Percentiles rank a stretch among this genome's conserved stretches.
Conservation (phyloP, 371 early-diverging fungal species). For the Encephalitozoon intestinalis region DNA sequence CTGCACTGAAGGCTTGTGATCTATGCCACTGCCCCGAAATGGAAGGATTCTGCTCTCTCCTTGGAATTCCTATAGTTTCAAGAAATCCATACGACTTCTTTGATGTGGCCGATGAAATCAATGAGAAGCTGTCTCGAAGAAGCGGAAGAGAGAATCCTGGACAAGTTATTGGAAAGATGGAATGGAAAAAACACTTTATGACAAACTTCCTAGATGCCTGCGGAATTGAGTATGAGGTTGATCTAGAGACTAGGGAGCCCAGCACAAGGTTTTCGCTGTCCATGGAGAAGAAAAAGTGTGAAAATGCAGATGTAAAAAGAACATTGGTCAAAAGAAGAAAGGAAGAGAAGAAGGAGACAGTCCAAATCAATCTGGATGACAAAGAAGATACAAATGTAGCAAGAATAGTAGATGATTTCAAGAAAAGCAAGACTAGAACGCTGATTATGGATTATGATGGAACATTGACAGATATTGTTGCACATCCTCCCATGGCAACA, state of each 20-base stretch:
- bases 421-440: conserved; percentile 7
- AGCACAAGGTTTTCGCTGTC: background rate
- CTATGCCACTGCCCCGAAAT: conserved; percentile 1
- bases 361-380: background rate
- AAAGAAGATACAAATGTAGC: background rate
- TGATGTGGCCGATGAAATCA: conserved; percentile 17
- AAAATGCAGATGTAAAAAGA: background rate
- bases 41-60: background rate
- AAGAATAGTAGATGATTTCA: conserved; percentile 1
- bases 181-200: background rate
- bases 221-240: background rate
- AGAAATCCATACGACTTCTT: conserved; percentile 15
- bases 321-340: background rate
- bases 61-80: conserved; percentile 7
- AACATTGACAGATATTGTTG: conserved; percentile 52
- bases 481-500: conserved; percentile 48
- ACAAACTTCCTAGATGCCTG: background rate
- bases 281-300: background rate
- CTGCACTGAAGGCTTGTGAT: background rate
- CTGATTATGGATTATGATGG: conserved; percentile 61
- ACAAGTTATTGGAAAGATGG: background rate
- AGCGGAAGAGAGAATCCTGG: background rate
- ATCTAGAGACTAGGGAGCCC: background rate
- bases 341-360: background rate
- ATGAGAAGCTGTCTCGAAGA: background rate